Base-by-base conservation (phyloP, 495 filamentous ascomycete species). In the Aspergillus funiculosus region DNA sequence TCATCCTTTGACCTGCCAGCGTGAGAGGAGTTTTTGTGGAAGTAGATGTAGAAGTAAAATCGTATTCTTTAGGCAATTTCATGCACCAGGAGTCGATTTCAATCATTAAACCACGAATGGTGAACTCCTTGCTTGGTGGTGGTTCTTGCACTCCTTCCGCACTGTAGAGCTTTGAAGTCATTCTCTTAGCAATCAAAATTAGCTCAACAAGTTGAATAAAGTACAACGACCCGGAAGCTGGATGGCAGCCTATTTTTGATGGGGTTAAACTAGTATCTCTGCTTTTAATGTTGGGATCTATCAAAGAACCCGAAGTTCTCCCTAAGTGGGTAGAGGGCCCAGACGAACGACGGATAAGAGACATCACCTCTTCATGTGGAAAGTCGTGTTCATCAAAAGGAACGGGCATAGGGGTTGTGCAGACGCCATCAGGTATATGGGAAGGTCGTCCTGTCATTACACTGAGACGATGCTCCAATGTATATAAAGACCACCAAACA, bases 401-500 rank as follows among this genome's bases (percentile, higher is more conserved):
- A 18, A 72, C 56, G 0, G 79, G 76, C 26, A 83, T 56, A 9
- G 79, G 72, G 4, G 73, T 75, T 28, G 72, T 76, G 52, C 72
- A 78, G 49, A 75, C 68, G 36, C 63, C 64, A 42, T 80, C 72
- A 17, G 64, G 60, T 21, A 83, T 73, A 47, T 71, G 76, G 14
- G 72, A 75, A 5, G 79, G 80, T 10, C 81, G 72, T 9, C 81
- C 81, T 2, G 77, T 82, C 47, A 83, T 75, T 18, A 73, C 62
- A 50, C 72, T 71, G 29, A 85, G 67, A 9, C 74, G 63, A 38
- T 75, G 71, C 26, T 85, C 81, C 14, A 83, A 46, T 4, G 69
- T 72, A 46, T 77, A 77, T 11, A 83, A 41, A 6, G 79, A 70
- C 70, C 76, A 81, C 80, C 80, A 85, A 15, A 81, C 67, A 3